Evolutionary conservation across 176 grass and related monocot species (phyloP).

Genomic region (Canna indica): DNA sequence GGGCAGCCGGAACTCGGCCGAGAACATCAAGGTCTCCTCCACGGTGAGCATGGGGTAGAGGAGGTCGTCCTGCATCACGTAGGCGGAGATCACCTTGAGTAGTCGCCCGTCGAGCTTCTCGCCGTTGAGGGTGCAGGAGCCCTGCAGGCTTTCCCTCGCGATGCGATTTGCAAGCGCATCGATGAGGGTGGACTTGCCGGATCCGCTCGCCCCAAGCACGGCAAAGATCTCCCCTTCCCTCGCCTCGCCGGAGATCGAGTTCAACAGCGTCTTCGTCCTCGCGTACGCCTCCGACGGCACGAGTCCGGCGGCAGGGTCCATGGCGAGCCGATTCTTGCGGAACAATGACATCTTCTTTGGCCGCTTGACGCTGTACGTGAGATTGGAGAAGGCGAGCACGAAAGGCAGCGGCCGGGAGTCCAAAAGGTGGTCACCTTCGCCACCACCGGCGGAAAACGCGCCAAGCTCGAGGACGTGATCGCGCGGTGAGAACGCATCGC

Average conservation of each 20-base stretch:
- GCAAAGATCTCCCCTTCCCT: conserved; percentile 72
- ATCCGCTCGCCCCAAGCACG: conserved; percentile 80
- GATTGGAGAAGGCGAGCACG: conserved; percentile 47
- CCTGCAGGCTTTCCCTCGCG: conserved; percentile 56
- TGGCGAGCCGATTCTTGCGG: neutral
- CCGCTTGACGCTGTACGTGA: conserved; percentile 55
- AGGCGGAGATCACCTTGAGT: conserved; percentile 71
- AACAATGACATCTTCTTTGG: conserved; percentile 1
- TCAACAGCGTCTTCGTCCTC: conserved; percentile 43
- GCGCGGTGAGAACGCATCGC: conserved; percentile 6
- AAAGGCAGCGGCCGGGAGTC: conserved; percentile 38
- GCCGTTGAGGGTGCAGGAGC: conserved; percentile 60
- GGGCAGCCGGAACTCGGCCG: conserved; percentile 92
- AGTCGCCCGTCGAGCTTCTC: conserved; percentile 44
- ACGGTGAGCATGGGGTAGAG: conserved; percentile 94
- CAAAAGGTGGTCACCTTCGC: neutral
- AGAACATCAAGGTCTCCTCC: conserved; percentile 78
- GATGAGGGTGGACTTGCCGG: conserved; percentile 93
- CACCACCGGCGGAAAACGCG: conserved; percentile 1
- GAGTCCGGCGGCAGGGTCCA: conserved; percentile 13
- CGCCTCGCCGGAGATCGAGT: conserved; percentile 59
- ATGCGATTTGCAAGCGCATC: conserved; percentile 87
- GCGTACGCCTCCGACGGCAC: conserved; percentile 9
- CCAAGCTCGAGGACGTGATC: conserved; percentile 6
- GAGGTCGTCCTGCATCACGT: conserved; percentile 98